Evolutionary conservation across 2,329 filamentous ascomycete genomes (phyloP), one percentile per base, ranked within the genome.

Genomic region (Aschersonia sp.): DNA sequence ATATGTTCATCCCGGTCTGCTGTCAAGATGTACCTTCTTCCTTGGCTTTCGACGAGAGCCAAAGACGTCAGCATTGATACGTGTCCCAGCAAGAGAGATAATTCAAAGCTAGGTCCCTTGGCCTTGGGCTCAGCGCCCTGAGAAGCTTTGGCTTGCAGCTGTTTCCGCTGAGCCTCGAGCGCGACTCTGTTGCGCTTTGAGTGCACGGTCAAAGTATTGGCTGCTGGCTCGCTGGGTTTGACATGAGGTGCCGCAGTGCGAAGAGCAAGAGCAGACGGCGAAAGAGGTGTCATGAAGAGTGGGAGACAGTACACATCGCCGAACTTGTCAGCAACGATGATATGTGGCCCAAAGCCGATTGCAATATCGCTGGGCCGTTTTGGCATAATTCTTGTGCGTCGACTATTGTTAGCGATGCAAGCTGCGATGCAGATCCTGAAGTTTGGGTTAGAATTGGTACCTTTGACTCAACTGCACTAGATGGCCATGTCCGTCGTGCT

Each of bases 291-390:
- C 45, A 52, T 49, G 50, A 59, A 47, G 46, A 97, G 71, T 10
- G 92, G 91, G 5, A 98, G 67, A 9, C 85, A 78, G 66, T 95
- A 97, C 51, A 96, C 91, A 62, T 98, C 92, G 54, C 92, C 92
- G 59, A 97, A 97, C 65, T 98, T 98, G 70, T 98, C 92, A 47
- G 81, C 91, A 52, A 79, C 81, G 50, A 97, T 66, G 52, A 98
- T 86, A 6, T 80, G 85, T 43, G 74, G 72, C 59, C 89, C 82
- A 40, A 77, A 69, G 5, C 84, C 80, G 47, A 96, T 66, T 46
- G 75, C 69, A 50, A 97, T 70, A 38, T 85, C 80, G 60, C 83
- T 91, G 9, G 89, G 88, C 38, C 89, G 81, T 69, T 96, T 97
- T 40, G 89, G 87, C 85, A 97, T 94, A 50, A 67, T 68, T 64